Evolutionary conservation across 2,329 filamentous ascomycete genomes (phyloP), one percentile per base, ranked within the genome.

Genomic region (Colletotrichum horii): DNA sequence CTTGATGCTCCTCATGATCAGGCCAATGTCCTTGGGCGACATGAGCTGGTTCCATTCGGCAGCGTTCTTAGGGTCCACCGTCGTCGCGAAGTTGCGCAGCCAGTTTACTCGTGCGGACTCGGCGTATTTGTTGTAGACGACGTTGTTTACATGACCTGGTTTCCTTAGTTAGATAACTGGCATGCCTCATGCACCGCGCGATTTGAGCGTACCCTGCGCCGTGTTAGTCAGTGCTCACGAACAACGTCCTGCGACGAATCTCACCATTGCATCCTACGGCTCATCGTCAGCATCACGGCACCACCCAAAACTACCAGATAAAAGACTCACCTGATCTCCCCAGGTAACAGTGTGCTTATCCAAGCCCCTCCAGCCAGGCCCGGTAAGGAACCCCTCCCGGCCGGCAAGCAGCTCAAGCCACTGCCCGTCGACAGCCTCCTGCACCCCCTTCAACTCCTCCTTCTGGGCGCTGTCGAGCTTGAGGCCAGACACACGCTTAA

Each of bases 41-140:
- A 94, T 91, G 55, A 98, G 86, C 64, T 93, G 89, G 16, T 85
- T 83, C 95, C 96, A 98, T 76, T 91, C 86, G 56, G 87, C 83
- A 72, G 87, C 87, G 78, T 96, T 89, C 34, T 84, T 83, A 0
- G 91, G 90, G 79, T 95, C 92, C 62, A 92, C 86, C 75, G 91
- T 85, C 3, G 88, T 85, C 6, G 92, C 94, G 79, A 95, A 93
- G 80, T 95, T 93, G 72, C 89, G 88, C 30, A 93, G 89, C 93
- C 94, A 98, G 80, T 96, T 95, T 36, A 96, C 91, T 43, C 96
- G 91, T 6, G 93, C 93, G 8, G 93, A 93, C 83, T 98, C 96
- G 43, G 95, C 95, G 83, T 95, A 98, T 76, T 94, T 91, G 79
- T 94, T 93, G 83, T 98, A 98, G 78, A 91, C 91, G 77, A 96